Evolutionary conservation across 2,329 filamentous ascomycete species (phyloP).

Genomic region (Zasmidium angulare): DNA sequence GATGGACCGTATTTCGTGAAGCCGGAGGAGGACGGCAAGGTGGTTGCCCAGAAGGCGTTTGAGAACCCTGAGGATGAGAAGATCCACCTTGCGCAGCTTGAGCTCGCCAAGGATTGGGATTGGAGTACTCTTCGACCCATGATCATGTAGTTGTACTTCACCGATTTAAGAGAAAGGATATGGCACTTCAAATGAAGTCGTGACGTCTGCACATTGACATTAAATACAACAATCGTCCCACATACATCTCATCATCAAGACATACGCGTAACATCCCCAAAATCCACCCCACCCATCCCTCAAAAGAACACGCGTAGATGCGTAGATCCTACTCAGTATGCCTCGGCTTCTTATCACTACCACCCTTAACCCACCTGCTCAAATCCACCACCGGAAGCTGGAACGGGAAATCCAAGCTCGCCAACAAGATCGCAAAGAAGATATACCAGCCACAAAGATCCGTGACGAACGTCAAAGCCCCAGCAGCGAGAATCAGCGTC

Average conservation of each 20-base stretch:
- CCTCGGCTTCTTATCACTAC: slow-evolving; percentile 36
- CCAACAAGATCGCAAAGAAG: slow-evolving; percentile 55
- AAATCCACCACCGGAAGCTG: slow-evolving; percentile 51
- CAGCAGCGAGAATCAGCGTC: slow-evolving; percentile 39
- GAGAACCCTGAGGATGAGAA: slow-evolving; percentile 15
- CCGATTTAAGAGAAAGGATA: too few species aligned
- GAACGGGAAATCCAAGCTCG: slow-evolving; percentile 54
- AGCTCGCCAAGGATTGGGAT: slow-evolving; percentile 24
- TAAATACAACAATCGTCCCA: too few species aligned
- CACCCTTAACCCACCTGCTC: slow-evolving; percentile 46
- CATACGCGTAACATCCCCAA: neutral
- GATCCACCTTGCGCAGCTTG: slow-evolving; percentile 24
- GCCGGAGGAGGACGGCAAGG: slow-evolving; percentile 24
- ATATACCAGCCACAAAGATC: slow-evolving; percentile 55
- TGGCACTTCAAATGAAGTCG: too few species aligned
- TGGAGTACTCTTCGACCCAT: slow-evolving; percentile 1
- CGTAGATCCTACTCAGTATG: neutral
- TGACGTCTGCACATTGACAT: too few species aligned
- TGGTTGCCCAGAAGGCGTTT: slow-evolving; percentile 17
- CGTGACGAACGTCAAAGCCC: slow-evolving; percentile 51
- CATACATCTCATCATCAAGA: too few species aligned
- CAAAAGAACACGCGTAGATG: too few species aligned
- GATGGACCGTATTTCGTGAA: slow-evolving; percentile 24
- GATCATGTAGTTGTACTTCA: too few species aligned
- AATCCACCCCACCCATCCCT: neutral